Conservation (phyloP, 148 eudicot species). For the Fagopyrum homotropicum region DNA sequence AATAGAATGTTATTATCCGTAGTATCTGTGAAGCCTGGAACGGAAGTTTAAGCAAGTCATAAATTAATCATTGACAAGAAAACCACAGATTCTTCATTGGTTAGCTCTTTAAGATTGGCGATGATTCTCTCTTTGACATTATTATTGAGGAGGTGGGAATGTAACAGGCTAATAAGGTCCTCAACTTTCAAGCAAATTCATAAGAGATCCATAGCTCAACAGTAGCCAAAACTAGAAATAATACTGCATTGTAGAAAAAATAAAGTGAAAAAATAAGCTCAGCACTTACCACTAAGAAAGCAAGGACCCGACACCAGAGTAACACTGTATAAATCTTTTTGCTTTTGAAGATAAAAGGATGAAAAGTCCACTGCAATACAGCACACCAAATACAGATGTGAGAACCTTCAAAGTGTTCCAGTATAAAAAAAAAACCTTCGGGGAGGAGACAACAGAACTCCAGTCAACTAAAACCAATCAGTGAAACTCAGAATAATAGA, state of each 20-base stretch:
- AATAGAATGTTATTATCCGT: slow-evolving; percentile 77
- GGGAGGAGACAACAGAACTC: not conserved
- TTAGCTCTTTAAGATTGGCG: not conserved
- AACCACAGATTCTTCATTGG: not conserved
- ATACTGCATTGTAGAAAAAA: not conserved
- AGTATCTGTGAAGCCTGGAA: slow-evolving; percentile 81
- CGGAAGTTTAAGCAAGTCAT: not conserved
- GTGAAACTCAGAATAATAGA: not conserved
- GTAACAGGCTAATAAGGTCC: not conserved
- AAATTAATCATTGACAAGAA: not conserved
- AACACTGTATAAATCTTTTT: slow-evolving; percentile 92
- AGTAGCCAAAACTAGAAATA: not conserved
- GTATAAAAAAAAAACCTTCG: not conserved
- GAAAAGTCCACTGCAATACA: slow-evolving; percentile 87
- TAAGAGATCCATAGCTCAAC: not conserved
- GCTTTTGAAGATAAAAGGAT: slow-evolving; percentile 90
- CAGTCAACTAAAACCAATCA: not conserved
- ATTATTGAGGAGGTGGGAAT: not conserved
- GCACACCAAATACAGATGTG: not conserved
- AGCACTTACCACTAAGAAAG: slow-evolving; percentile 74
- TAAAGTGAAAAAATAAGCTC: not conserved
- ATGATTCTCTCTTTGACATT: not conserved
- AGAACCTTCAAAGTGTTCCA: not conserved
- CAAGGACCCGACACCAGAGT: slow-evolving; percentile 94
- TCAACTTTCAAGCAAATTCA: not conserved